Evolutionary conservation across 164 flowering plant genomes (phyloP), one percentile per base, ranked within the genome.

Genomic region (Chimonanthus salicifolius): DNA sequence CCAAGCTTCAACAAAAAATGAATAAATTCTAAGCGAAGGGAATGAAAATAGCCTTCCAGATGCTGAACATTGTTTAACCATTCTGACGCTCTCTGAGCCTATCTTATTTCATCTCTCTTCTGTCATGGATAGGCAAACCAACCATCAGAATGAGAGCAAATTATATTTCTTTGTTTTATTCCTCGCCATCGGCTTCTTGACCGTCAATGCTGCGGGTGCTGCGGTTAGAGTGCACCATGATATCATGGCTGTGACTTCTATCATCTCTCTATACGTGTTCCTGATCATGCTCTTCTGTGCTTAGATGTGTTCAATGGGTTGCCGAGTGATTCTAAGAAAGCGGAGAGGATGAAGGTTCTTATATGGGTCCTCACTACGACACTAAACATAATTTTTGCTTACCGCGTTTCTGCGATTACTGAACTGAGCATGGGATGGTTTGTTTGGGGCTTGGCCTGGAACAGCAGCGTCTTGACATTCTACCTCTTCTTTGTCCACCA

Each of bases 391-490:
- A 48, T 65, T 69, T 15, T 72, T 33, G 63, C 69, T 11, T 49
- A 33, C 63, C 58, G 75, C 63, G 58, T 64, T 1, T 21, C 75
- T 49, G 47, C 11, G 46, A 44, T 64, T 13, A 10, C 48, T 8
- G 33, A 49, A n/a, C 44, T n/a, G 7, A 11, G 49, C 62, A 9
- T 72, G 58, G 75, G 15, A 54, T 72, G 69, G 75, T 33, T 65
- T 6, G 69, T 72, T 11, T 72, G 75, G 75, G 69, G 11, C 5
- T 11, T 72, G 13, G 75, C 75, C 2, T 48, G 47, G 49, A 13
- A 20, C 18, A 47, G 69, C 62, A n/a, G 49, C 21, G 13, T 45
- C 6, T 13, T 51, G 10, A 65, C 75, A 15, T 72, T 72, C 62
- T 72, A 65, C 20, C 20, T 63, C 15, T 65, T 72, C 47, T 44